Evolutionary conservation across 2,329 filamentous ascomycete species (phyloP).

Genomic region (Penicillium oxalicum): DNA sequence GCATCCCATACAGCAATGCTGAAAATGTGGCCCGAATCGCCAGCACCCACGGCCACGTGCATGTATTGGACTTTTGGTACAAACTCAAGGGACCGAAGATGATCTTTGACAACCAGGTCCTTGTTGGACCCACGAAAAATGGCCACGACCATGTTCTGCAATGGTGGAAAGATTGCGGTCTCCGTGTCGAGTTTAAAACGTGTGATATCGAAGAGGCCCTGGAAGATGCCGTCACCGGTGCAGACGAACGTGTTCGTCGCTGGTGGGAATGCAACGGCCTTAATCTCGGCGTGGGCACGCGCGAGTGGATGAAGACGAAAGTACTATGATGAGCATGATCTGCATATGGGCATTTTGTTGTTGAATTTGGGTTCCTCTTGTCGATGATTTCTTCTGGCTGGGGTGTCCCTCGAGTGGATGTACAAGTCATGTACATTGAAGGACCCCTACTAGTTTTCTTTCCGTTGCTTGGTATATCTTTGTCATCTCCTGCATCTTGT

Average conservation of each 20-base stretch:
- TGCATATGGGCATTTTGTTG: slow-evolving; percentile 5
- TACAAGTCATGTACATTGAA: too few relatives aligned
- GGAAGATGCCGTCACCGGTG: slow-evolving; percentile 70
- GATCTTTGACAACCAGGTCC: slow-evolving; percentile 74
- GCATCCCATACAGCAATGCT: slow-evolving; percentile 71
- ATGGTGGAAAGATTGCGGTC: slow-evolving; percentile 74
- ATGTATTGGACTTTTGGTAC: slow-evolving; percentile 78
- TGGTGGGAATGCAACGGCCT: slow-evolving; percentile 89
- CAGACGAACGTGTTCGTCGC: slow-evolving; percentile 64
- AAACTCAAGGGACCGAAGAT: slow-evolving; percentile 67
- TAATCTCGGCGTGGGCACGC: slow-evolving; percentile 73
- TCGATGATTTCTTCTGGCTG: neutral
- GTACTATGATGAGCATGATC: slow-evolving; percentile 47
- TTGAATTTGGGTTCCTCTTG: slow-evolving; percentile 1
- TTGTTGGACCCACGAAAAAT: slow-evolving; percentile 81
- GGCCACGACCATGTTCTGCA: slow-evolving; percentile 78
- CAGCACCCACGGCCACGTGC: slow-evolving; percentile 75
- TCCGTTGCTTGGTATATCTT: neutral
- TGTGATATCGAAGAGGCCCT: slow-evolving; percentile 93
- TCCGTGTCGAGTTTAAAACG: slow-evolving; percentile 85
- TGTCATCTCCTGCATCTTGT: neutral
- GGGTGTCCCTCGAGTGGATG: slow-evolving; percentile 1
- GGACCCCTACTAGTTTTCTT: too few relatives aligned
- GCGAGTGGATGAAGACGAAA: slow-evolving; percentile 83
- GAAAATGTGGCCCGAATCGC: slow-evolving; percentile 80